These are phyloP conservation scores for Nicotiana benthamiana DNA, from an alignment of 257 asterid species.

Conservation along the genomic window DNA sequence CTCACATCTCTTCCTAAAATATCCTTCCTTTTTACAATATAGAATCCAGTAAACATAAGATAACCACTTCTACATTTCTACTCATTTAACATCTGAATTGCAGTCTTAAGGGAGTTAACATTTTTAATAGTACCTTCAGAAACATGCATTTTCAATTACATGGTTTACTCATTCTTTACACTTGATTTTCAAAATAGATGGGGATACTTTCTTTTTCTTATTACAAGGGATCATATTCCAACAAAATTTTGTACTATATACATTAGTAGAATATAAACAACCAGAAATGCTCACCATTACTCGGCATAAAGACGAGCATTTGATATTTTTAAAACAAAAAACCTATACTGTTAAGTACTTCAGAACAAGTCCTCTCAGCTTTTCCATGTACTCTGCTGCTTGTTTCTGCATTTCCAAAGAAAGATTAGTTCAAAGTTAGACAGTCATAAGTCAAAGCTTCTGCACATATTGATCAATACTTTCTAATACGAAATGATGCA, in stretches of 20 bases:
- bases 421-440: neutral
- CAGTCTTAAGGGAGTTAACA: neutral
- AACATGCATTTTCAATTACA: neutral
- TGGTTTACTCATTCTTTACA: neutral
- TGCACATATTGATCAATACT: neutral
- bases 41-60: neutral
- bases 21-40: neutral
- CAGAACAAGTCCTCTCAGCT: conserved; percentile 66
- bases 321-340: neutral
- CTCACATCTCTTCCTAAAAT: neutral
- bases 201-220: neutral
- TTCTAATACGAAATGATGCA: too few species aligned
- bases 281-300: neutral
- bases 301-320: neutral
- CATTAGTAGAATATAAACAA: neutral
- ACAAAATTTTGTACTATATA: neutral
- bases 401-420: conserved; percentile 41
- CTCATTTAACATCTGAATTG: neutral
- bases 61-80: neutral
- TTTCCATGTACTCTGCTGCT: conserved; percentile 81
- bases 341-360: conserved; percentile 67
- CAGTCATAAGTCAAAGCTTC: neutral
- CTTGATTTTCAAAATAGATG: neutral
- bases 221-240: conserved; percentile 7
- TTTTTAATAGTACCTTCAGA: neutral